Base-by-base conservation (phyloP, 352 stramenopile genomes). In the Globisporangium canariense region DNA sequence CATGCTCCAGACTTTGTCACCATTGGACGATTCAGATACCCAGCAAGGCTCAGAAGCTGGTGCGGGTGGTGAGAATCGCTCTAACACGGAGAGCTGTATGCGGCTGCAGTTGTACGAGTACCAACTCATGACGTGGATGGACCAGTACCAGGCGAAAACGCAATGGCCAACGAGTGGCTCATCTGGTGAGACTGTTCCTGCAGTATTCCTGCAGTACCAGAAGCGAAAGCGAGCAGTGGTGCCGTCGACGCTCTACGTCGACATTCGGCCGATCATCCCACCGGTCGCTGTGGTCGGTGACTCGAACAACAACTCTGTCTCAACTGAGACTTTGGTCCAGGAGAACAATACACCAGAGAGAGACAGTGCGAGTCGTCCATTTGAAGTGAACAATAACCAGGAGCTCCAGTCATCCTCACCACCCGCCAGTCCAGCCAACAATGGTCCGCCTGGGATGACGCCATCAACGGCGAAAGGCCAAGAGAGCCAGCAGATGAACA, bases 131-230 rank as follows among this genome's bases (percentile, higher is more conserved):
- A 82, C 75, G 14, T 91, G 81, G 80, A 70, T 88, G 41, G 80
- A 89, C 51, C 56, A 71, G n/a, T 81, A 81, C 16, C 81, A 91
- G 68, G 82, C 80, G 2, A 81, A 68, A 43, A 55, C 59, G 0
- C 73, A 88, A 36, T 89, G 81, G 70, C 68, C 50, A 54, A 25
- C n/a, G 71, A 72, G 22, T 68, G 63, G 3, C 18, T 56, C 16
- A 36, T 25, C 14, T 41, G 50, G 2, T 41, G 36, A 36, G 32
- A 28, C 49, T 36, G 13, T 88, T 7, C 81, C 79, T 3, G 49
- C 70, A 0, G 79, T 90, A 16, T 90, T 83, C 30, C 57, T 92
- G 3, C 83, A 92, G 55, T 90, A 81, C 45, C 80, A 89, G 53
- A 83, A 84, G 57, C 72, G 76, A 2, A 70, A 58, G 14, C 69